Conservation (phyloP, 129 eudicot genomes). For the Tagetes patula region DNA sequence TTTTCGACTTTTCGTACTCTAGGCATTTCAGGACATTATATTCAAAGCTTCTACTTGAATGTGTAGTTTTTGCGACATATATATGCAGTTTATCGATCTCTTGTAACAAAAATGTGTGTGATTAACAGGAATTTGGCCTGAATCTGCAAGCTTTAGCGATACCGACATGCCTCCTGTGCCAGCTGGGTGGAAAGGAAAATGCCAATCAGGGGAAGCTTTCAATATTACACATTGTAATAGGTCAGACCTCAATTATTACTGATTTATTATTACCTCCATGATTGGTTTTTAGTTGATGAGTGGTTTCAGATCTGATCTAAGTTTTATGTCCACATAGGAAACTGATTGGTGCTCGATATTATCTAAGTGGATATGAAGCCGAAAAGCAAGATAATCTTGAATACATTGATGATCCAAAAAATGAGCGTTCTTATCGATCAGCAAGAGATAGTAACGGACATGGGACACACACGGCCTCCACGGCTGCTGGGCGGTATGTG, state of each 20-base stretch:
- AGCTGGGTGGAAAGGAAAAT: slow-evolving; percentile 73
- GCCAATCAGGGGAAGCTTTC: slow-evolving; percentile 88
- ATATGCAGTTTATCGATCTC: neutral
- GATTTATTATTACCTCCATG: slow-evolving; percentile 8
- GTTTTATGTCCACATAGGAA: slow-evolving; percentile 43
- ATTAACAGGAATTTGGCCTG: slow-evolving; percentile 83
- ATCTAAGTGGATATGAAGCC: slow-evolving; percentile 67
- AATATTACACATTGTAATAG: slow-evolving; percentile 79
- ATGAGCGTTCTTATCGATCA: slow-evolving; percentile 49
- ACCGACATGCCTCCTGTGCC: slow-evolving; percentile 84
- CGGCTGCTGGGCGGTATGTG: slow-evolving; percentile 78
- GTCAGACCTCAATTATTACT: slow-evolving; percentile 33
- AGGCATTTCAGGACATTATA: neutral
- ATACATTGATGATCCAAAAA: slow-evolving; percentile 37
- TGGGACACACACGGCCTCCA: slow-evolving; percentile 85
- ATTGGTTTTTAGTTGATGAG: slow-evolving; percentile 7
- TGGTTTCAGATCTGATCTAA: slow-evolving; percentile 10
- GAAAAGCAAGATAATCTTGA: slow-evolving; percentile 34
- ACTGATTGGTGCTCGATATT: slow-evolving; percentile 82
- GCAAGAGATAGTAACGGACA: slow-evolving; percentile 80
- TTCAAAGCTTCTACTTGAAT: neutral
- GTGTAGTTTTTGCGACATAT: neutral
- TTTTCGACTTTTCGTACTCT: neutral
- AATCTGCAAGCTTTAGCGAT: slow-evolving; percentile 79
- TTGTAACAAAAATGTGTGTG: neutral